Evolutionary conservation across 169 alveolate genomes (phyloP).

Genomic region (Plasmodium reichenowi): DNA sequence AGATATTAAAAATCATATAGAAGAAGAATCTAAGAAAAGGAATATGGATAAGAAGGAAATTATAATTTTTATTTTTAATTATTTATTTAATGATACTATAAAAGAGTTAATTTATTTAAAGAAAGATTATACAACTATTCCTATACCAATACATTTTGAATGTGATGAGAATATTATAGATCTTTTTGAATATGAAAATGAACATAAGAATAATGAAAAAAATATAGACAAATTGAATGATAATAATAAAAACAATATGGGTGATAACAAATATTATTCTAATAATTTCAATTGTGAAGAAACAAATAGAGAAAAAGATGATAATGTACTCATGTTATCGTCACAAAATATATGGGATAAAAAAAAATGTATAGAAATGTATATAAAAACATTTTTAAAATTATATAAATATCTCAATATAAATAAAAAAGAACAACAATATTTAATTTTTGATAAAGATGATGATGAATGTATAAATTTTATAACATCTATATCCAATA

Average conservation of each 20-base stretch:
- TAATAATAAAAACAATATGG: not conserved
- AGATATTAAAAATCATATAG: constrained; percentile 78
- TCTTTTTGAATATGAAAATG: not conserved
- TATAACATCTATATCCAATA: constrained; percentile 92
- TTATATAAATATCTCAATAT: constrained; percentile 57
- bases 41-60: constrained; percentile 65
- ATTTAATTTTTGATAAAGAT: constrained; percentile 93
- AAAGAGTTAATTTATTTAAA: constrained; percentile 62
- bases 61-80: constrained; percentile 73
- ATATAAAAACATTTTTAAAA: constrained; percentile 29
- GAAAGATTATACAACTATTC: constrained; percentile 51
- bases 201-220: not conserved
- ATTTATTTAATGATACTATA: constrained; percentile 79
- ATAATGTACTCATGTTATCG: constrained; percentile 5
- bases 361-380: constrained; percentile 57
- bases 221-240: not conserved
- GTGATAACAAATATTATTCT: not conserved
- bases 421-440: constrained; percentile 70
- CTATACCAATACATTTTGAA: constrained; percentile 40
- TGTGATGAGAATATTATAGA: not conserved
- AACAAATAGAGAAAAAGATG: not conserved
- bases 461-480: constrained; percentile 92
- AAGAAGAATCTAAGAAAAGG: constrained; percentile 73
- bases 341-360: constrained; percentile 68
- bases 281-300: not conserved